Evolutionary conservation across 129 eudicot genomes (phyloP).

Genomic region (Centaurea solstitialis): DNA sequence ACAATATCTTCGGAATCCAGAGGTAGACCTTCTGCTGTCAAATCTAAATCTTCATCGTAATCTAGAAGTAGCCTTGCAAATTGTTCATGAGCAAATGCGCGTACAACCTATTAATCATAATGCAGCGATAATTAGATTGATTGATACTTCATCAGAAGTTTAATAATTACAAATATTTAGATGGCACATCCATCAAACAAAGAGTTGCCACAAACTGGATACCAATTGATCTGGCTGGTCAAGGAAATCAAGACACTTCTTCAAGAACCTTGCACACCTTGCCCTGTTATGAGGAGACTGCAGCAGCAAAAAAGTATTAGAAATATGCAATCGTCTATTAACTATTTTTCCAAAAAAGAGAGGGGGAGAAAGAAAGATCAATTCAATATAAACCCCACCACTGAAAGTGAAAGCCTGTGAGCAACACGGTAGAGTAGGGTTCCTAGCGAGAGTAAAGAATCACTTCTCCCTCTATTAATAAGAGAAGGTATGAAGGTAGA

Average conservation of each 20-base stretch:
- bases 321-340: background rate
- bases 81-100: constrained; percentile 98
- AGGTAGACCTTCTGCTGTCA: constrained; percentile 64
- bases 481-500: constrained; percentile 68
- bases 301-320: constrained; percentile 32
- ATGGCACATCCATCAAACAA: background rate
- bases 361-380: background rate
- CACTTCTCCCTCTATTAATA: constrained; percentile 75
- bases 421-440: constrained; percentile 90
- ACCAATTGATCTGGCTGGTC: constrained; percentile 97
- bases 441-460: constrained; percentile 81
- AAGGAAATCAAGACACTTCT: constrained; percentile 79
- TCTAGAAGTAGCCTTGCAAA: constrained; percentile 90
- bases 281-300: constrained; percentile 76
- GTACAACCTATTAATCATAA: constrained; percentile 67
- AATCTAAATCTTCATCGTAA: constrained; percentile 64
- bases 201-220: constrained; percentile 18
- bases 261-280: constrained; percentile 76
- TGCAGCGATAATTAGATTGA: constrained; percentile 3
- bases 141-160: background rate
- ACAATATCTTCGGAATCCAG: constrained; percentile 54
- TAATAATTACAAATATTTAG: constrained; percentile 4
- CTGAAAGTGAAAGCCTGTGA: constrained; percentile 93
- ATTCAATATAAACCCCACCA: constrained; percentile 38
- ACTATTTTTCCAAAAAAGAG: background rate